phyloP scores from a whole-genome alignment of 345 rosid species.

The Isatis tinctoria region DNA sequence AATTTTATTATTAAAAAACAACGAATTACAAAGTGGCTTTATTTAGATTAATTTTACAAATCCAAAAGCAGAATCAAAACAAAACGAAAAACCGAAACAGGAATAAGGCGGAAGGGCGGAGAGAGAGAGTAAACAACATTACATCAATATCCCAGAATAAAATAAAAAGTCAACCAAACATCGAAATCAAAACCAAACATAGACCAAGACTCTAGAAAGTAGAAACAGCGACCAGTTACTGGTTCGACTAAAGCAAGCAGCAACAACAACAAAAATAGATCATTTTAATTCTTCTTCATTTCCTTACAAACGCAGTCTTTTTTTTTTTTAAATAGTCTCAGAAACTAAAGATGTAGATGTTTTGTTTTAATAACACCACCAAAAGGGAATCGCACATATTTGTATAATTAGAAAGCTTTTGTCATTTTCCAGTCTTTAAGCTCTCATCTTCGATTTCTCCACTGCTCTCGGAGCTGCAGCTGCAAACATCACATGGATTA shows the following conservation, averaged over 20 bases:
- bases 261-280: conserved; percentile 10
- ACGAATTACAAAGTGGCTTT: not conserved
- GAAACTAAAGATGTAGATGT: conserved; percentile 10
- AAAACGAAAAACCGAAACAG: not conserved
- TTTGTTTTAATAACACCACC: conserved; percentile 24
- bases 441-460: conserved; percentile 34
- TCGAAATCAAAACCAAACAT: conserved; percentile 6
- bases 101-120: not conserved
- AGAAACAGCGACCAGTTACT: conserved; percentile 17
- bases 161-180: conserved; percentile 2
- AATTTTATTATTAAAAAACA: not conserved
- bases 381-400: conserved; percentile 22
- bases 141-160: not conserved
- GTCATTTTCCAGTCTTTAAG: conserved; percentile 16
- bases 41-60: not conserved
- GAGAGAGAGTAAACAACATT: not conserved
- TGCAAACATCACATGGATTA: not conserved
- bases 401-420: conserved; percentile 30
- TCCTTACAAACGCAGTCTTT: conserved; percentile 21
- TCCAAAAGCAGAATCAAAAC: not conserved
- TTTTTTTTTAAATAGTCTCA: not conserved
- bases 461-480: conserved; percentile 36
- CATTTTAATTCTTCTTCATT: conserved; percentile 20
- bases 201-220: not conserved
- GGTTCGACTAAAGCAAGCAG: conserved; percentile 12